Base-by-base conservation (phyloP, 192 early-diverging fungal species). In the Spizellomyces punctatus region DNA sequence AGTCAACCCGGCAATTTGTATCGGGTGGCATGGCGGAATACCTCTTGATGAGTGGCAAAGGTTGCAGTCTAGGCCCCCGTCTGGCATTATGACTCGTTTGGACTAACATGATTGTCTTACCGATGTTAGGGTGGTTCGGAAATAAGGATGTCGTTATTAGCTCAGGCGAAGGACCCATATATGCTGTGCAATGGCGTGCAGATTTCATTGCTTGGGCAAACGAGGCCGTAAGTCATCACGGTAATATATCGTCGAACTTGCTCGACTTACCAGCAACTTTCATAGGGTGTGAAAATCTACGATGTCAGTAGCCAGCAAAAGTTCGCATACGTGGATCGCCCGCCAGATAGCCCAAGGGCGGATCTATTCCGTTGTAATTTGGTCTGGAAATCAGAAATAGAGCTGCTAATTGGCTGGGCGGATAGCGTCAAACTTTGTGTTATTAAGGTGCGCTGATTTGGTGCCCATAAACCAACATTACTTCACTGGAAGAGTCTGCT, bases 131-230 rank as follows among this genome's bases (percentile, higher is more conserved):
- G 41, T 99, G 98, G 98, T 89, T 95, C 58, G 94, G 94, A 14
- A 87, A 89, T 58, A 83, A 84, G 56, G 91, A 95, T 69, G 87
- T 84, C 27, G 83, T 93, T 0, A 78, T 99, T 60, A 91, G 92
- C 64, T 91, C 91, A 6, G 94, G 95, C 47, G 91, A 95, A 55
- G 98, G 98, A 0, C 91, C 92, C 5, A 91, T 99, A 47, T 92
- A 90, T 75, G 83, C 88, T 12, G 88, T 95, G 49, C 86, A 89
- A 72, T 99, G 98, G 98, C 78, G 89, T 44, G 87, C 79, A 6
- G 86, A 84, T 27, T 85, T 92, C 69, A 92, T 98, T 73, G 96
- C 95, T 0, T 99, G 96, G 95, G 93, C 95, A 2, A 95, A 94
- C 74, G 96, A 98, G 67, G 84, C 89, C 17, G 82, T 88, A 78